Conservation (phyloP, 257 asterid species). For the Penstemon barbatus region DNA sequence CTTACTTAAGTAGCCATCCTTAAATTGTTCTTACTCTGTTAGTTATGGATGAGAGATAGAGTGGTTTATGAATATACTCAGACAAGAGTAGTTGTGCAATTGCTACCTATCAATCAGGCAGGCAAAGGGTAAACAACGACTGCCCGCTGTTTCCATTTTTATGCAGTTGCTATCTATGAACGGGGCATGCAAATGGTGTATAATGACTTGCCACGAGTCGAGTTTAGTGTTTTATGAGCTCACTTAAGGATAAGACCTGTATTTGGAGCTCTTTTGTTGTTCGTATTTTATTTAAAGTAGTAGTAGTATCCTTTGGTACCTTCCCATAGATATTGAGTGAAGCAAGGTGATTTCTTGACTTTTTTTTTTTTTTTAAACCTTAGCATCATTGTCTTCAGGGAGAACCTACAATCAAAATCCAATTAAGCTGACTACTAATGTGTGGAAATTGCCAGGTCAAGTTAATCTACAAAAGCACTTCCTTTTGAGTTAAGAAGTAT, state of each 20-base stretch:
- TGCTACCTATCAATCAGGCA: neutral
- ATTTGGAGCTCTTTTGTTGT: neutral
- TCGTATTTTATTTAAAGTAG: neutral
- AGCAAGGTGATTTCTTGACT: neutral
- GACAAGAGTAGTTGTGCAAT: neutral
- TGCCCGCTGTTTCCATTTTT: neutral
- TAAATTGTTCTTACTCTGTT: neutral
- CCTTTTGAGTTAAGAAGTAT: constrained; percentile 7
- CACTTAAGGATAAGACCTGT: neutral
- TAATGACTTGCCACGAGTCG: neutral
- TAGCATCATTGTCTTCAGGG: neutral
- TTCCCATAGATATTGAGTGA: neutral
- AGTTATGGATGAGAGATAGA: neutral
- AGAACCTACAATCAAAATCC: neutral
- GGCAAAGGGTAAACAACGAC: neutral
- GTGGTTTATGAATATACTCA: neutral
- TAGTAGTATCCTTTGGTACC: neutral
- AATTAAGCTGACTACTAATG: constrained; percentile 1
- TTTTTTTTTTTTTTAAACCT: neutral
- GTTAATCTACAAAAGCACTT: neutral
- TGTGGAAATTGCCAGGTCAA: neutral
- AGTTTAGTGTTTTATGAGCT: neutral
- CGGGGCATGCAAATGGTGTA: neutral
- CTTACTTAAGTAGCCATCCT: neutral
- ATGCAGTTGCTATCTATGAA: neutral